Evolutionary conservation across 192 early-diverging fungal genomes (phyloP).

Genomic region (Coemansia erecta): DNA sequence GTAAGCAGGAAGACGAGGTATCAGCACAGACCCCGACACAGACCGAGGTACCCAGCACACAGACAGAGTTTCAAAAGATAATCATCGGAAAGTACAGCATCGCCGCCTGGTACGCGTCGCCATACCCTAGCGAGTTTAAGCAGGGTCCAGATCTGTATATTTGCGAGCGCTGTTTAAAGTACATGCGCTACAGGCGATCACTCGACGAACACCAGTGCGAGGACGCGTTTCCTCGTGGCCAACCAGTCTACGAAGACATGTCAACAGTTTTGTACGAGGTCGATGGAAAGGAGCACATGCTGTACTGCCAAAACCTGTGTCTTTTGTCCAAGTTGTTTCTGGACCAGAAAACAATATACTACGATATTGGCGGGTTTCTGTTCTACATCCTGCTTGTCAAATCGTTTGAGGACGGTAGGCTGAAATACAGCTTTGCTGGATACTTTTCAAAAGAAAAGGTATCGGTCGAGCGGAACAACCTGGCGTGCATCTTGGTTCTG

Average conservation of each 20-base stretch:
- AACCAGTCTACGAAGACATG: constrained; percentile 75
- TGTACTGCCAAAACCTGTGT: constrained; percentile 95
- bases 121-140: constrained; percentile 89
- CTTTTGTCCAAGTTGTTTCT: constrained; percentile 92
- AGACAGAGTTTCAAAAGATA: constrained; percentile 45
- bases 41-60: not conserved
- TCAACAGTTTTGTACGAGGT: constrained; percentile 65
- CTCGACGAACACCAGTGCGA: constrained; percentile 58
- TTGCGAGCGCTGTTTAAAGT: constrained; percentile 93
- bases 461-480: constrained; percentile 79
- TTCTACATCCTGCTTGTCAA: constrained; percentile 80
- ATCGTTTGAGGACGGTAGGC: constrained; percentile 46
- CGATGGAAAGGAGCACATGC: constrained; percentile 83
- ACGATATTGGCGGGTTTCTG: constrained; percentile 89
- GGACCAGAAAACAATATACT: constrained; percentile 96
- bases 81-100: constrained; percentile 81
- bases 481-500: constrained; percentile 87
- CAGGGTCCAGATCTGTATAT: constrained; percentile 68
- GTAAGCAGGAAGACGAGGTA: not conserved
- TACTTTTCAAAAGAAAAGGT: constrained; percentile 97
- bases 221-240: constrained; percentile 75
- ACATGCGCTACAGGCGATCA: constrained; percentile 75
- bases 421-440: constrained; percentile 72
- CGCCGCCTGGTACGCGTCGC: constrained; percentile 92
- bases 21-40: not conserved